Conservation (phyloP, 208 protist species). For the Leishmania arabica region DNA sequence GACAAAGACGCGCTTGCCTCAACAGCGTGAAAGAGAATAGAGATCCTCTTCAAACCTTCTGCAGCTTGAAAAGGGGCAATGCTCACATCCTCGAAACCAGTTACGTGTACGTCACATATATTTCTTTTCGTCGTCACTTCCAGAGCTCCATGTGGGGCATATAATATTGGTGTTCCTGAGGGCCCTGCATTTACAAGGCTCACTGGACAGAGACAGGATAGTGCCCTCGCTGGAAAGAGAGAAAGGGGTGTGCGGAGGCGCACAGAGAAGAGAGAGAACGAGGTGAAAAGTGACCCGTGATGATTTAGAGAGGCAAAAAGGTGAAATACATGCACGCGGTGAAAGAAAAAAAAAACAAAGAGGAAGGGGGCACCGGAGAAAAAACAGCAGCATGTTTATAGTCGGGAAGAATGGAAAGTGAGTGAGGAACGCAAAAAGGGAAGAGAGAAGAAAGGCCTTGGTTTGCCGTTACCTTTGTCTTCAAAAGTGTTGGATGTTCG, state of each 20-base stretch:
- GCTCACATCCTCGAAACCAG: neutral
- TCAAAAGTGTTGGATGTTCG: neutral
- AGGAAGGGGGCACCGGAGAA: neutral
- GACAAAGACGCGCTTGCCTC: neutral
- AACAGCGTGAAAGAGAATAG: neutral
- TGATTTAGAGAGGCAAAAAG: neutral
- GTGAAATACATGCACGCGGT: neutral
- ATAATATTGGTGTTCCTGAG: neutral
- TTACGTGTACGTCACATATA: neutral
- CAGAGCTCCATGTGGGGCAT: neutral
- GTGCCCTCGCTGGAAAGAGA: neutral
- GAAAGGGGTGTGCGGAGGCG: neutral
- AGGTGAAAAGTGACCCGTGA: neutral
- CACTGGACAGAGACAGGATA: neutral
- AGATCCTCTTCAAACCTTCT: neutral
- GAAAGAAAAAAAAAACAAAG: neutral
- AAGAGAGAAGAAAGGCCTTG: neutral
- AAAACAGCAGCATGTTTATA: conserved; percentile 7
- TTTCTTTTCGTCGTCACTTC: neutral
- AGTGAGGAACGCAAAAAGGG: neutral
- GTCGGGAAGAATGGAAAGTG: neutral
- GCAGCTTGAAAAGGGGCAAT: neutral
- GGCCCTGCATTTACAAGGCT: neutral
- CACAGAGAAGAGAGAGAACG: neutral
- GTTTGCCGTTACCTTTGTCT: neutral